A percentile compares a stretch with the other conserved stretches of the same genome.
phyloP scores from a whole-genome alignment of 345 rosid genomes.

The Pelargonium nanum region DNA sequence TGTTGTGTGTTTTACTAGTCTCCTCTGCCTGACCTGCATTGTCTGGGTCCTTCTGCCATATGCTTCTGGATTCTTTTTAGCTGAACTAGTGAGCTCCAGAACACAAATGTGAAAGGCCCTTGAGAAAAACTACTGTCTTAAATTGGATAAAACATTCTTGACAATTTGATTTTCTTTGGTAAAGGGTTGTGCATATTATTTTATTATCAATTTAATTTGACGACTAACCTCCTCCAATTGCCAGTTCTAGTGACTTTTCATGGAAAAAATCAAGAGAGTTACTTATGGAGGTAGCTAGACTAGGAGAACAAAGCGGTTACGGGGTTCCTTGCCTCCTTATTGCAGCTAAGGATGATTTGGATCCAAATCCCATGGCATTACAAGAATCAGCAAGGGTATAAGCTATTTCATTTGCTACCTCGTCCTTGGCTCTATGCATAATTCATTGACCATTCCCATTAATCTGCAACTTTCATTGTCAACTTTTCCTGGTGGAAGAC shows the following conservation, averaged over 20 bases:
- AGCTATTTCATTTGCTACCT: constrained; percentile 3
- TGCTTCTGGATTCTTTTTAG: too few relatives aligned
- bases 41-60: too few relatives aligned
- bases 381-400: constrained; percentile 51
- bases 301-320: constrained; percentile 53
- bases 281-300: constrained; percentile 55
- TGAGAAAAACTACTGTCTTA: too few relatives aligned
- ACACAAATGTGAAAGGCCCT: too few relatives aligned
- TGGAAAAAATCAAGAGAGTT: constrained; percentile 67
- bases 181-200: neutral
- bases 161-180: neutral
- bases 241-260: constrained; percentile 65
- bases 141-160: too few relatives aligned
- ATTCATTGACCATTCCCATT: neutral
- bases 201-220: neutral
- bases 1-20: too few relatives aligned
- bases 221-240: constrained; percentile 16
- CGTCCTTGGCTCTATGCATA: constrained; percentile 3
- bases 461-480: neutral
- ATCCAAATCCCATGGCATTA: constrained; percentile 45
- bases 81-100: too few relatives aligned
- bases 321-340: constrained; percentile 63
- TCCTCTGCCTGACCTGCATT: too few relatives aligned
- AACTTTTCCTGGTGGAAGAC: neutral
- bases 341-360: constrained; percentile 71